Conservation (phyloP, 768 basidiomycete species). For the Pleurotus giganteus region DNA sequence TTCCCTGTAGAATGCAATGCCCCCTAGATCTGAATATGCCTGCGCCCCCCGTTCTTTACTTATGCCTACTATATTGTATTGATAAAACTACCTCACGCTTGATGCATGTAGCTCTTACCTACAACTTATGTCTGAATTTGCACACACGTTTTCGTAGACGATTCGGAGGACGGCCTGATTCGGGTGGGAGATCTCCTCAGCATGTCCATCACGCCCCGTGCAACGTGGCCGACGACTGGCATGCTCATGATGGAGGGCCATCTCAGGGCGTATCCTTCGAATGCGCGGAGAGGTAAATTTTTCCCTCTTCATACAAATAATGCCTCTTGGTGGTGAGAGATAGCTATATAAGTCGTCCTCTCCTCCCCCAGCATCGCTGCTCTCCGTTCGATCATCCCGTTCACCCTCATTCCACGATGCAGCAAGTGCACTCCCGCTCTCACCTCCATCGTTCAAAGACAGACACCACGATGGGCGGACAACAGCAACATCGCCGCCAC, state of each 20-base stretch:
- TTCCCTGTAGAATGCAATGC: constrained; percentile 8
- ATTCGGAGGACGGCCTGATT: background rate
- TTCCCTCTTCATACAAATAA: background rate
- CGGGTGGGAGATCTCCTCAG: background rate
- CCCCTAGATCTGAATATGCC: constrained; percentile 8
- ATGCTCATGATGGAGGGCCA: background rate
- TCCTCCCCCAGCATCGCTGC: background rate
- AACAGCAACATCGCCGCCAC: background rate
- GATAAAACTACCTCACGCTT: constrained; percentile 9
- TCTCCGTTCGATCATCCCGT: background rate
- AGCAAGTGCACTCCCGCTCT: constrained; percentile 5
- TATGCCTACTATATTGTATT: constrained; percentile 3
- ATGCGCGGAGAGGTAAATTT: background rate
- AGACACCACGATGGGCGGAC: constrained; percentile 7
- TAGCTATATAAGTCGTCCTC: constrained; percentile 8
- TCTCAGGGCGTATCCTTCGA: background rate
- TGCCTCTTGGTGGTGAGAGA: background rate
- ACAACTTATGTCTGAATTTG: background rate
- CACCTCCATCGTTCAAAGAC: constrained; percentile 4
- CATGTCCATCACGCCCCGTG: background rate
- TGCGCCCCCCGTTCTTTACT: background rate
- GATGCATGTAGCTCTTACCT: constrained; percentile 10
- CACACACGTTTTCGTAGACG: background rate
- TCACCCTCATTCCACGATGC: background rate
- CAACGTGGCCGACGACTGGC: constrained; percentile 7